These are phyloP conservation scores for Colletotrichum incanum DNA, from an alignment of 2,329 filamentous ascomycete species.

Conservation along the genomic window DNA sequence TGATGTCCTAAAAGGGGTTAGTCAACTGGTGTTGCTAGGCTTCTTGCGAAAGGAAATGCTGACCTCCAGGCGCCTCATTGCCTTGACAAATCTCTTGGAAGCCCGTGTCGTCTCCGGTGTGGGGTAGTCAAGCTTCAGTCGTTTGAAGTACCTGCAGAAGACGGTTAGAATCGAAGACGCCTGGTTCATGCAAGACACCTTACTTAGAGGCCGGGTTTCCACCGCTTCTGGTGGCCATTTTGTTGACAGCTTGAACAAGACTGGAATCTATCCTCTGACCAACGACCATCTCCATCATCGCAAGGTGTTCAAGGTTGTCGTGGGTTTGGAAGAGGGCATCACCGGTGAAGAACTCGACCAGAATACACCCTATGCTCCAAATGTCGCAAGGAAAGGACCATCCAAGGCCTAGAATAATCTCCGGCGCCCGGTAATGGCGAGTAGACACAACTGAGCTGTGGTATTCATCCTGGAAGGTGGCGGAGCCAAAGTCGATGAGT, in stretches of 20 bases:
- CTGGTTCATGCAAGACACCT: constrained; percentile 44
- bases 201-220: constrained; percentile 78
- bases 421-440: constrained; percentile 78
- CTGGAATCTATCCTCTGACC: constrained; percentile 71
- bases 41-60: constrained; percentile 47
- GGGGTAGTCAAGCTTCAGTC: constrained; percentile 76
- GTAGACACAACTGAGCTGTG: constrained; percentile 81
- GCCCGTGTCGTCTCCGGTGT: constrained; percentile 75
- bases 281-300: constrained; percentile 83
- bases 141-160: constrained; percentile 74
- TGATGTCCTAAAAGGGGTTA: constrained; percentile 70
- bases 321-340: constrained; percentile 82
- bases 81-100: constrained; percentile 77
- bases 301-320: constrained; percentile 80
- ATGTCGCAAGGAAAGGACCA: constrained; percentile 83
- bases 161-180: neutral
- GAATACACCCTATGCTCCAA: constrained; percentile 82
- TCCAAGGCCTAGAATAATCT: constrained; percentile 79
- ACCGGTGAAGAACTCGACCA: constrained; percentile 81
- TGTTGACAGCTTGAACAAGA: constrained; percentile 71
- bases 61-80: constrained; percentile 79
- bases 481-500: constrained; percentile 80
- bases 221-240: constrained; percentile 69
- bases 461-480: constrained; percentile 81
- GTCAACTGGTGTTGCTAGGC: constrained; percentile 5